Evolutionary conservation across 345 rosid genomes (phyloP), one percentile per base, ranked within the genome.

Genomic region (Citrus reticulata): DNA sequence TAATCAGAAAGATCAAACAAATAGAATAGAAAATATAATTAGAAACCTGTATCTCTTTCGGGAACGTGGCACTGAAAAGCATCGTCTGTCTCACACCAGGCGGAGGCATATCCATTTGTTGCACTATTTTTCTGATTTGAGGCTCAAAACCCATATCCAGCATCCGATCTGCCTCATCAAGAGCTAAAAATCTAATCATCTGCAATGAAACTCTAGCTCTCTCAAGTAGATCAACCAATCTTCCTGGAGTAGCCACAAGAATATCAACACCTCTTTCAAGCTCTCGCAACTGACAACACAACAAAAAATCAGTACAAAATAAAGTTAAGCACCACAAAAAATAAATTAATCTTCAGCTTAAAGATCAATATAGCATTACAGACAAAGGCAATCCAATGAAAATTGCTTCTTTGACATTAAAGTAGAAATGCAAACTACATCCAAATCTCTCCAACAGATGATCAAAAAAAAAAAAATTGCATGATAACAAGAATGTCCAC

Each of bases 61-160:
- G 99, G 86, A 96, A 96, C 63, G 99, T 96, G 76, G 99, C 99
- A 83, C 99, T 96, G 73, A 96, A 96, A 81, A 96, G 88, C 92
- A 96, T 87, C 13, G 99, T 96, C 81, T 96, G 99, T 75, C 99
- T 88, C 32, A 73, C 84, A 46, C 99, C 99, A n/a, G 91, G 88
- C 8, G 87, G 92, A 58, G 99, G 98, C 99, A 96, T 96, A 80
- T 96, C 99, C 93, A 86, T 94, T 82, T 96, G 95, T 77, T 96
- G 89, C 7, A 96, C 99, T 73, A 96, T 96, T 80, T 96, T 96
- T 74, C 99, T 89, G 68, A 96, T 96, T 81, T 96, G 99, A 37
- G 99, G 99, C 88, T 96, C 99, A 88, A 96, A 96, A 79, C 99
- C 99, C 99, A 96, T 96, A 84, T 96, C 99, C 77, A 96, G 83